Base-by-base conservation (phyloP, 1,139 yeast species). In the Nadsonia starkeyi-henricii region DNA sequence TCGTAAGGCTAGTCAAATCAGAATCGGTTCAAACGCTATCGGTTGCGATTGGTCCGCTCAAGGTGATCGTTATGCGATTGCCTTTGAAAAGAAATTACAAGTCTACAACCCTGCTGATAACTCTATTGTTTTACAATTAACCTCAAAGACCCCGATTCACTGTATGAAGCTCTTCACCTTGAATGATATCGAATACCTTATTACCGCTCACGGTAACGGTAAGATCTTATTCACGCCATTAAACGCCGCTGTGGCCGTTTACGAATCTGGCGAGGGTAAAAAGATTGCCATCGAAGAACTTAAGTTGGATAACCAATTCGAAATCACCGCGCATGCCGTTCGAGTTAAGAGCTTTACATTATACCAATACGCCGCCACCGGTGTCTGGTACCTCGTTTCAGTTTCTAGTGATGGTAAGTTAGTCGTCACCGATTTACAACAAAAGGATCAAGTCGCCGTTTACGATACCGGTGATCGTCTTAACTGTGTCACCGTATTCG, bases 321-420 rank as follows among this genome's bases (percentile, higher is more conserved):
- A 67, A 41, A 70, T 89, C 37, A 74, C 73, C 48, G 96, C 96
- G 1, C 97, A 91, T 62, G 76, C 91, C 17, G 78, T 77, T 54
- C 79, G 98, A 63, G 83, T 91, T 49, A 91, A 91, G 64, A 93
- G 80, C 54, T 70, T 89, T 55, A 69, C 78, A 15, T 70, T 79
- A 50, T 77, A 73, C 58, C 49, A 42, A 2, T 47, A 52, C 39
- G 49, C 48, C 42, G 33, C 45, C 47, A 62, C 71, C 2, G 54
- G 58, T 18, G 61, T 58, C 36, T 63, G 74, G 5, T 81, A 74
- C 59, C 67, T 93, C 62, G 74, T 85, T 1, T 82, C 95, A 1
- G 86, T 88, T 13, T 85, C 96, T 0, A 85, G 96, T 0, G 97
- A 91, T 63, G 97, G 98, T 41, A 83, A 78, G 58, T 80, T 91